Evolutionary conservation across 75 land plant species (phyloP), one percentile per base, ranked within the genome.

Genomic region (Cupressus sempervirens): DNA sequence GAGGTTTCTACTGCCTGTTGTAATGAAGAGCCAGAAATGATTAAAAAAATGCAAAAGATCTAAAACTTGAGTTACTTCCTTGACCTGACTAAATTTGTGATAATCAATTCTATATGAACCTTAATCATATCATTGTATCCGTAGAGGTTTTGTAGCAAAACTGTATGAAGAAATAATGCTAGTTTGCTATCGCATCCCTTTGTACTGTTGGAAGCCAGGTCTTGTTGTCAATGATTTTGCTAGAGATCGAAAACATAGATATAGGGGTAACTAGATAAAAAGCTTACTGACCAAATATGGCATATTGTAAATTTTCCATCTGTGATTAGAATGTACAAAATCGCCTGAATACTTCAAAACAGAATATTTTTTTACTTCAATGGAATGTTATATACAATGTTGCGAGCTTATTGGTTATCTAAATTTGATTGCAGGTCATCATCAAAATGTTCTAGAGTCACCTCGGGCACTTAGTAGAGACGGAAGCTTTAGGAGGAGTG

Each of bases 401-500:
- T 32, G 13, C 30, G 12, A 70, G 30, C 74, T 70, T 70, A 70
- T 32, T 70, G 74, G 74, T 32, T 70, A 50, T 70, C 32, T 30
- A 32, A 70, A 70, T 70, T 32, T 30, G 32, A 70, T 30, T 70
- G 74, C 74, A 70, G 74, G 74, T 14, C 32, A 70, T 30, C 32
- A 32, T 36, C 26, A 82, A 82, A 52, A 82, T n/a, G 62, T 53
- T 53, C 20, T 82, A 29, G 83, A 53, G 34, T 82, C 83, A 53
- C 56, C 38, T 53, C 83, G 26, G 50, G 83, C 0, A 14, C 62
- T 43, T n/a, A 79, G 48, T 82, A 4, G 83, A 29, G 53, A 82
- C 32, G 83, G 48, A 52, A 82, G 83, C 83, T 52, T 53, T 50
- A 50, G 62, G 38, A 82, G 83, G 83, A 82, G 40, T 16, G 83